These are phyloP conservation scores for Picea glauca DNA, from an alignment of 75 land plant genomes.

Conservation along the genomic window DNA sequence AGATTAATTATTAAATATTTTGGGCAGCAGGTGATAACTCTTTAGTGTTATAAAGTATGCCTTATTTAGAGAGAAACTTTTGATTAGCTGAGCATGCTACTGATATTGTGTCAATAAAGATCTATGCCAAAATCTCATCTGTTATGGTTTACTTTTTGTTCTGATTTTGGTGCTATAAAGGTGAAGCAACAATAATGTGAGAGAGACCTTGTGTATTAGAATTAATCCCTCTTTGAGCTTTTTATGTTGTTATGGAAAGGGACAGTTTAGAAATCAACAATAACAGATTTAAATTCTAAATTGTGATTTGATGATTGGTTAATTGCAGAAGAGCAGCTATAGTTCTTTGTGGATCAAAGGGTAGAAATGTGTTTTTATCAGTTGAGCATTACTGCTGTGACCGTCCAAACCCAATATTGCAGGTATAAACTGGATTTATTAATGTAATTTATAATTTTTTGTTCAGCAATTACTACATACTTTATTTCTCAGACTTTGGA, in stretches of 20 bases:
- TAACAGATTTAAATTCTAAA: conserved; percentile 2
- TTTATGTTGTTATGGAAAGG: not conserved
- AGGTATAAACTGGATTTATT: conserved; percentile 39
- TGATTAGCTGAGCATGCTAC: not conserved
- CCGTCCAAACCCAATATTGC: conserved; percentile 86
- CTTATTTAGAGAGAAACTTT: not conserved
- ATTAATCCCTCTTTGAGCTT: not conserved
- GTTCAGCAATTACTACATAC: not conserved
- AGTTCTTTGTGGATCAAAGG: conserved; percentile 54
- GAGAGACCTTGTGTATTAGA: not conserved
- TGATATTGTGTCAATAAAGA: not conserved
- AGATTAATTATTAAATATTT: not conserved
- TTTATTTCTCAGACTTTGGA: not conserved
- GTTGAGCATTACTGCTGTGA: conserved; percentile 84
- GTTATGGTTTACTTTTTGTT: not conserved
- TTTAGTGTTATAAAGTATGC: not conserved
- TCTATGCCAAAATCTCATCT: not conserved
- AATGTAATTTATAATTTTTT: not conserved
- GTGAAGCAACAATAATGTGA: not conserved
- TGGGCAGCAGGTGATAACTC: no score
- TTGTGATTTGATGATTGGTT: conserved; percentile 1
- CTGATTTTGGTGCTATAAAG: not conserved
- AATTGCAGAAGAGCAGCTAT: conserved; percentile 54
- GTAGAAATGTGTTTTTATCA: conserved; percentile 39
- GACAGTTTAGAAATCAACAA: not conserved